Evolutionary conservation across 306 rosid genomes (phyloP), one percentile per base, ranked within the genome.

Genomic region (Malus domestica): DNA sequence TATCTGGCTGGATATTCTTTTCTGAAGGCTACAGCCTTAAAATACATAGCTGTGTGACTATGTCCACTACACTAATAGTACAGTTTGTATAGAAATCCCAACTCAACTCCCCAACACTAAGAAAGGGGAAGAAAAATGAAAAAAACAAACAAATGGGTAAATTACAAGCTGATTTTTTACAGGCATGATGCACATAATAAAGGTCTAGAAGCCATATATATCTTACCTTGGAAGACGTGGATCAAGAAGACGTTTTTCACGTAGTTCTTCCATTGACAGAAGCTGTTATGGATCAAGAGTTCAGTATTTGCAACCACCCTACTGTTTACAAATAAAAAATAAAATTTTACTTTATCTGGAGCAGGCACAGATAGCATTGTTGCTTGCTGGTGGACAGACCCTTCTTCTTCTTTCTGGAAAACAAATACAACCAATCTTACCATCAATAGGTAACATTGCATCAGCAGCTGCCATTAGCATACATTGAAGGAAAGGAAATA

Each of bases 181-280:
- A 35, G 9, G 40, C 40, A 35, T 35, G 2, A 35, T 35, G 40
- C 40, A 35, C 6, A 60, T 14, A 68, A 30, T 30, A 71, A 42
- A 4, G 10, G 3, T 2, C 44, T 22, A 42, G 29, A 70, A 68
- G 45, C 3, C 38, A 69, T 68, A 55, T 68, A 46, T 74, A 78
- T 40, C 76, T 74, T 76, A 92, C 98, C 97, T 85, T 38, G 98
- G 98, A 82, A 95, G 91, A 72, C 82, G 87, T 16, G 98, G 96
- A 78, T 95, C 92, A 58, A 83, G 88, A 59, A 95, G 87, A 58
- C 98, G 97, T 68, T 79, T 89, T 77, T 95, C 89, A 6, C 93
- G 88, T 55, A 95, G 79, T 84, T 89, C 98, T 79, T 95, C 98
- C 93, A 95, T 67, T 15, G 96, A 85, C 44, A 87, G 71, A 87